Evolutionary conservation across 2,329 filamentous ascomycete species (phyloP), one percentile per base, ranked within the genome.

Genomic region (Juglanconis juglandina): DNA sequence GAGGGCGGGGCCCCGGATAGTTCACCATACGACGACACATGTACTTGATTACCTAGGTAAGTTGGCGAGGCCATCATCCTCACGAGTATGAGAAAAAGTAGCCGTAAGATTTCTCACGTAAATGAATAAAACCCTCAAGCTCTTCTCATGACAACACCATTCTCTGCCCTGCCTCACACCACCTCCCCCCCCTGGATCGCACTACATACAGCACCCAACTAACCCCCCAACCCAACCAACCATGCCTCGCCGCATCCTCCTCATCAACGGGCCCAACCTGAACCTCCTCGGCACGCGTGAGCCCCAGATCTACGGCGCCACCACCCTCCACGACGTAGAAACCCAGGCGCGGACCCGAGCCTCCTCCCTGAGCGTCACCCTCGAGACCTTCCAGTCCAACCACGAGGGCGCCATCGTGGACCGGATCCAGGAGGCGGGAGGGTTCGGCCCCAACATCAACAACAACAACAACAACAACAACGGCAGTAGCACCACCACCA

Each of bases 241-340:
- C 50, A 77, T 77, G 72, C 61, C 73, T 37, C 74, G 73, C 60
- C 72, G 68, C 57, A 86, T 92, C 69, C 86, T 92, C 66, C 79
- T 92, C 65, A 86, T 92, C 77, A 92, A 92, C 73, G 89, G 90
- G n/a, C 89, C 89, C 37, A 93, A 93, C 72, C 87, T 93, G 67
- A 92, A 92, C 75, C 86, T 93, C 53, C 82, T 93, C 35, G 90
- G 90, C 41, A 88, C 84, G 11, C 82, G 90, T 30, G 89, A 94
- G 71, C 89, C 90, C 14, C 76, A 85, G 34, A 81, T 91, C 68
- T 92, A 93, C 76, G 90, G 90, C 69, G 79, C 77, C 63, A 86
- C 85, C 0, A 91, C 89, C 0, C 84, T 93, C 11, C 54, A 77
- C 24, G 83, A 90, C 65, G 81, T 93, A 14, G 79, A 85, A 51